Evolutionary conservation across 2,329 filamentous ascomycete species (phyloP).

Genomic region (Pleoardoris graminearum): DNA sequence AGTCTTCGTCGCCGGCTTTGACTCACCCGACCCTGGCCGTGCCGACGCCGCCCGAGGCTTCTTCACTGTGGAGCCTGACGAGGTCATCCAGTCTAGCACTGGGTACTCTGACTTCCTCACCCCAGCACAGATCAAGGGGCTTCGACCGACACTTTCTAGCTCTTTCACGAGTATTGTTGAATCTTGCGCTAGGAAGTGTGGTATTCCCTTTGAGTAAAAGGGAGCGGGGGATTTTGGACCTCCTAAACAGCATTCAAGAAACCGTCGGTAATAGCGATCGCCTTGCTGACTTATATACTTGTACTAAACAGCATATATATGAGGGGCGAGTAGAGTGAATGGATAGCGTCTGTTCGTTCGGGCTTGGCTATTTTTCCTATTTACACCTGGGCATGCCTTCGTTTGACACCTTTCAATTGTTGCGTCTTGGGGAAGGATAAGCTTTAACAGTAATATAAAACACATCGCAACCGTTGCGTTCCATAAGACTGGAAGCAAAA

Average conservation of each 20-base stretch:
- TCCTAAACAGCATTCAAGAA: neutral
- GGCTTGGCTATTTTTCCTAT: too few species aligned
- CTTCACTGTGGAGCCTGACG: slow-evolving; percentile 27
- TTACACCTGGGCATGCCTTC: too few species aligned
- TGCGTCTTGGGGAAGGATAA: too few species aligned
- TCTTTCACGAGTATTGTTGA: slow-evolving; percentile 22
- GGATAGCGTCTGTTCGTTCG: too few species aligned
- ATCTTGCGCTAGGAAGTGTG: slow-evolving; percentile 26
- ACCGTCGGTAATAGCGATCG: too few species aligned
- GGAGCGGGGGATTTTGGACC: neutral
- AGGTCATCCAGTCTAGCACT: slow-evolving; percentile 19
- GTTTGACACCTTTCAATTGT: too few species aligned
- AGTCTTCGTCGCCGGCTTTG: slow-evolving; percentile 46
- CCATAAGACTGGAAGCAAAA: too few species aligned
- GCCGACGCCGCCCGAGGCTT: slow-evolving; percentile 39
- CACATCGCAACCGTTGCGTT: too few species aligned
- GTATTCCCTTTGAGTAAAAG: slow-evolving; percentile 16
- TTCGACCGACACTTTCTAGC: slow-evolving; percentile 19
- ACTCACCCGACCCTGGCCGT: slow-evolving; percentile 42
- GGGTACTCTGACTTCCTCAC: slow-evolving; percentile 24
- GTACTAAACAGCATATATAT: too few species aligned
- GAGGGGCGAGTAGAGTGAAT: too few species aligned
- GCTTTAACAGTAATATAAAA: too few species aligned
- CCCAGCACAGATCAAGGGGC: slow-evolving; percentile 16
- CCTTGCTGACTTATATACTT: too few species aligned